These are phyloP conservation scores for Phylloporus sp. DNA, from an alignment of 1,284 basidiomycete species.

Conservation along the genomic window DNA sequence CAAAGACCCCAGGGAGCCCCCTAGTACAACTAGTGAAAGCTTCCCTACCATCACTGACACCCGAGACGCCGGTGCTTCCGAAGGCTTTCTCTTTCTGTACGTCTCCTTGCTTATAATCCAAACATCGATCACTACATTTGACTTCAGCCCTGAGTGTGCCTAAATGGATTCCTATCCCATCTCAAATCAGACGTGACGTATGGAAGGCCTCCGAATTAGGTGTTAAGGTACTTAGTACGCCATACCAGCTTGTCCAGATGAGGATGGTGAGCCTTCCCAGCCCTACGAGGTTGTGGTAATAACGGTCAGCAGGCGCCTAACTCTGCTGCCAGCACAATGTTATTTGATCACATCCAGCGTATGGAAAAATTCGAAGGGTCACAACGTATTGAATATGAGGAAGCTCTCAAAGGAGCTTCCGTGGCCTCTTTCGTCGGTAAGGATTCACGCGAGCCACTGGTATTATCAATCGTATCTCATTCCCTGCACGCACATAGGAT, in stretches of 20 bases:
- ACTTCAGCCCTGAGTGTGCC: no score
- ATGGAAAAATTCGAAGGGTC: constrained; percentile 13
- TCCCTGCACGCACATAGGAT: background rate
- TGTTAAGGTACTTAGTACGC: constrained; percentile 4
- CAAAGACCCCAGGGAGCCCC: no score
- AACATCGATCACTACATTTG: no score
- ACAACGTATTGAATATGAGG: constrained; percentile 4
- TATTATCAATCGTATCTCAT: background rate
- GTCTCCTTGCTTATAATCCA: no score
- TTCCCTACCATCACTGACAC: no score
- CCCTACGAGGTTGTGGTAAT: background rate
- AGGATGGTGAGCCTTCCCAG: constrained; percentile 10
- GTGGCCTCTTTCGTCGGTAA: constrained; percentile 12
- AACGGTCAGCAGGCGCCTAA: background rate
- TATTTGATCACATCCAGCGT: constrained; percentile 18
- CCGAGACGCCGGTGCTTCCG: no score
- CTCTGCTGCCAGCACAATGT: constrained; percentile 9
- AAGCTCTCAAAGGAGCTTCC: constrained; percentile 12
- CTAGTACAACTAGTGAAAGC: no score
- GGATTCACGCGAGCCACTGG: background rate
- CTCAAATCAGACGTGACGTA: background rate
- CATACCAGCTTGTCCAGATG: background rate
- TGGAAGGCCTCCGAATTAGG: background rate
- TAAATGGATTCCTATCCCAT: constrained; percentile 6
- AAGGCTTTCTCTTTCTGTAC: no score